Evolutionary conservation across 139 green algal genomes (phyloP).

Genomic region (Zygnema circumcarinatum): DNA sequence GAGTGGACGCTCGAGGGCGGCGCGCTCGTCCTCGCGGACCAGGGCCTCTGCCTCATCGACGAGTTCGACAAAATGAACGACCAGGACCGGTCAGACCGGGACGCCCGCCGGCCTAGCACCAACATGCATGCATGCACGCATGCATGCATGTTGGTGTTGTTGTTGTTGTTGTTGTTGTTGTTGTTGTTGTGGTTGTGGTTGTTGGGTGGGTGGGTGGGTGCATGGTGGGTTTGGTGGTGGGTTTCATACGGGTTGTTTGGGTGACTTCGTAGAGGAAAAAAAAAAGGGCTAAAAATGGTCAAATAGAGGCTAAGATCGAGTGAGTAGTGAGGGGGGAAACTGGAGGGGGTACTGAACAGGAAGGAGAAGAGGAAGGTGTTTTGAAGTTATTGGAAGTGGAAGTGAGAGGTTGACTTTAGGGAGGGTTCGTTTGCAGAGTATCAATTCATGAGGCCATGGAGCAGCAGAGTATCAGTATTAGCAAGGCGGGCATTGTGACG

Average conservation of each 20-base stretch:
- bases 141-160: constrained; percentile 7
- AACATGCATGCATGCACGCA: not conserved
- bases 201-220: too few relatives aligned
- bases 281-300: too few relatives aligned
- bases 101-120: too few relatives aligned
- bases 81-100: constrained; percentile 72
- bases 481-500: constrained; percentile 97
- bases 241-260: too few relatives aligned
- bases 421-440: constrained; percentile 47
- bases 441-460: constrained; percentile 95
- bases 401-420: not conserved
- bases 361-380: not conserved
- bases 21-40: constrained; percentile 96
- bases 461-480: constrained; percentile 99
- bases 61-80: constrained; percentile 99
- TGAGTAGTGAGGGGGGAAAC: not conserved
- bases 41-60: constrained; percentile 98
- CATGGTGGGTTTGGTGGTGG: too few relatives aligned
- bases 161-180: constrained; percentile 13
- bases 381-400: not conserved
- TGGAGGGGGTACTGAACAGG: not conserved
- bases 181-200: not conserved
- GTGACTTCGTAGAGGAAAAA: too few relatives aligned
- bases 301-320: too few relatives aligned
- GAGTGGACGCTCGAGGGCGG: constrained; percentile 99